Evolutionary conservation across 768 basidiomycete species (phyloP).

Genomic region (Lentinula boryana): DNA sequence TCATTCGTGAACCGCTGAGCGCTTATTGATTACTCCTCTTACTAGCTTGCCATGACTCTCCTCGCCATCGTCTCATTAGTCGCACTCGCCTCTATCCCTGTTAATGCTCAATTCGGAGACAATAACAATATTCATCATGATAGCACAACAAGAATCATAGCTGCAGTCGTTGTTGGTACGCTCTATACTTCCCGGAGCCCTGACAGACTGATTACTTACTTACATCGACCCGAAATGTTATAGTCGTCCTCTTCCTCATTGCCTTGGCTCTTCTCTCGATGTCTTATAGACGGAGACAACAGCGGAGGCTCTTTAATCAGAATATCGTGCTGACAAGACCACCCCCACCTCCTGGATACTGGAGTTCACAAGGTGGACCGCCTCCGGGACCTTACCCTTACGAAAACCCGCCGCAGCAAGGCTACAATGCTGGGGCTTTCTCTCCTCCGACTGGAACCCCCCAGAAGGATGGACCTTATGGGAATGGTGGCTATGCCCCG

Average conservation of each 20-base stretch:
- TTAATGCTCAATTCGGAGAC: not conserved
- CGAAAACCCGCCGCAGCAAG: not conserved
- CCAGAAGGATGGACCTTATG: not conserved
- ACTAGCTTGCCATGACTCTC: not conserved
- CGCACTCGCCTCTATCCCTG: not conserved
- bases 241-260: not conserved
- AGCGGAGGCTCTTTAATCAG: not conserved
- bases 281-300: not conserved
- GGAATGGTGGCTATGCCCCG: not conserved
- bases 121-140: not conserved
- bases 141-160: not conserved
- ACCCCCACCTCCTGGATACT: not conserved
- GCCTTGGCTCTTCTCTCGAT: not conserved
- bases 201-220: not conserved
- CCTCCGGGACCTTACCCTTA: not conserved
- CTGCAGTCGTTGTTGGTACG: not conserved
- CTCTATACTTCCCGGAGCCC: not conserved
- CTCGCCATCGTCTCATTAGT: not conserved
- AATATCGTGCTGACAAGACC: not conserved
- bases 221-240: not conserved
- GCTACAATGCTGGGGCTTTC: not conserved
- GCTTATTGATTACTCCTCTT: not conserved
- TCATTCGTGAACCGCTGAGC: not conserved
- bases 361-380: not conserved
- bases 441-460: slow-evolving; percentile 1